Percentiles rank a stretch among this genome's conserved stretches.
Conservation (phyloP, 108 stramenopile genomes). For the Cylindrotheca fusiformis region DNA sequence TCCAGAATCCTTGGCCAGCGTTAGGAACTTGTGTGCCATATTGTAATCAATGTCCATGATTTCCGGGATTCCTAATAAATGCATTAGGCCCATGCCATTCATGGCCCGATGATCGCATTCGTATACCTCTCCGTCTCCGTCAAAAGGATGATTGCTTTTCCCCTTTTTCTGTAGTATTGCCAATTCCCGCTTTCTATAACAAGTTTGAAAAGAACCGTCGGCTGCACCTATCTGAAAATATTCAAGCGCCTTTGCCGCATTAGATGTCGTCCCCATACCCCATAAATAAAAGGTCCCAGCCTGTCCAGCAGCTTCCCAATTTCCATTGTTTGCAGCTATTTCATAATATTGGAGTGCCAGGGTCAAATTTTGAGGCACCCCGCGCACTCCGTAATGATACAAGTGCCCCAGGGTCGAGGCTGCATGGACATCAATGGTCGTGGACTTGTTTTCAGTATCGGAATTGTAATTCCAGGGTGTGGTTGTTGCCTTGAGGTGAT, state of each 20-base stretch:
- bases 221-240: conserved; percentile 70
- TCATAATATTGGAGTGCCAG: conserved; percentile 77
- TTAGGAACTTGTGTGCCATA: conserved; percentile 62
- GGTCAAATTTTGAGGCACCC: conserved; percentile 76
- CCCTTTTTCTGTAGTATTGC: conserved; percentile 5
- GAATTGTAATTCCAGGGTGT: conserved; percentile 10
- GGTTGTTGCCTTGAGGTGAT: conserved; percentile 60
- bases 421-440: conserved; percentile 55
- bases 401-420: conserved; percentile 70
- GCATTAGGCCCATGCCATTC: conserved; percentile 78
- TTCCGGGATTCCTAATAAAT: conserved; percentile 65
- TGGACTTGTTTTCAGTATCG: conserved; percentile 1
- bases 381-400: conserved; percentile 71
- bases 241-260: conserved; percentile 59
- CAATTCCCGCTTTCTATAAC: conserved; percentile 30
- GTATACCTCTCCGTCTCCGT: conserved; percentile 20
- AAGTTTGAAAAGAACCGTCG: conserved; percentile 44
- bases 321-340: conserved; percentile 51
- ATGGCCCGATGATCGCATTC: conserved; percentile 60
- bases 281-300: conserved; percentile 79
- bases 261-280: conserved; percentile 65
- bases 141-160: neutral
- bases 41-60: conserved; percentile 43
- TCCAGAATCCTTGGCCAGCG: conserved; percentile 66
- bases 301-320: conserved; percentile 78